A percentile compares a stretch with the other conserved stretches of the same genome.
These are phyloP conservation scores for Sporothrix euskadiensis DNA, from an alignment of 2,329 filamentous ascomycete species.

Conservation along the genomic window DNA sequence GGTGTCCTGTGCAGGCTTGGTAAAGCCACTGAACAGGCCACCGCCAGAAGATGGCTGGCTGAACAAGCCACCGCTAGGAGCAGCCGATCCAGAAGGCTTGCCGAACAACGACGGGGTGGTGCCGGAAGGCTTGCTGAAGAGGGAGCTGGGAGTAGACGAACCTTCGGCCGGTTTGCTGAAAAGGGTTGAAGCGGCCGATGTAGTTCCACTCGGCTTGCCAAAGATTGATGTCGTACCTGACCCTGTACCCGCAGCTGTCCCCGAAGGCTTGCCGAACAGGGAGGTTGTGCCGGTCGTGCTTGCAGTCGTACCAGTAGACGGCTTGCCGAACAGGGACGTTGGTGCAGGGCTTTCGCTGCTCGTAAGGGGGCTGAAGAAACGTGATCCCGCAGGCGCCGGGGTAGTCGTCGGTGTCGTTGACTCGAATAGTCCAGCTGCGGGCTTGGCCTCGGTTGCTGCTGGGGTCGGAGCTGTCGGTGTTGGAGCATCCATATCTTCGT, in stretches of 20 bases:
- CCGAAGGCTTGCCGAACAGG: slow-evolving; percentile 25
- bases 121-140: slow-evolving; percentile 20
- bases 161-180: slow-evolving; percentile 21
- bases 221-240: slow-evolving; percentile 9
- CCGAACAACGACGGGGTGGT: slow-evolving; percentile 22
- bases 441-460: slow-evolving; percentile 32
- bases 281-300: background rate
- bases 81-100: slow-evolving; percentile 31
- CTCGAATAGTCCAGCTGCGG: slow-evolving; percentile 32
- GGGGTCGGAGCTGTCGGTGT: slow-evolving; percentile 35
- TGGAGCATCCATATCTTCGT: slow-evolving; percentile 54
- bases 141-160: background rate
- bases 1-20: background rate
- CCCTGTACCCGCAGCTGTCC: background rate
- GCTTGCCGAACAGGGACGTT: slow-evolving; percentile 28
- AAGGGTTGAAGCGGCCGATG: slow-evolving; percentile 2
- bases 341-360: slow-evolving; percentile 17
- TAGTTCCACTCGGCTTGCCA: slow-evolving; percentile 18
- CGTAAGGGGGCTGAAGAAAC: slow-evolving; percentile 33
- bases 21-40: slow-evolving; percentile 22
- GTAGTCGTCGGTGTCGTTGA: slow-evolving; percentile 35
- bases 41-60: slow-evolving; percentile 31
- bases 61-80: slow-evolving; percentile 21
- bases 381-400: slow-evolving; percentile 33
- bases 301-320: background rate